phyloP scores from a whole-genome alignment of 2,329 filamentous ascomycete genomes.

The Fusarium sp. region DNA sequence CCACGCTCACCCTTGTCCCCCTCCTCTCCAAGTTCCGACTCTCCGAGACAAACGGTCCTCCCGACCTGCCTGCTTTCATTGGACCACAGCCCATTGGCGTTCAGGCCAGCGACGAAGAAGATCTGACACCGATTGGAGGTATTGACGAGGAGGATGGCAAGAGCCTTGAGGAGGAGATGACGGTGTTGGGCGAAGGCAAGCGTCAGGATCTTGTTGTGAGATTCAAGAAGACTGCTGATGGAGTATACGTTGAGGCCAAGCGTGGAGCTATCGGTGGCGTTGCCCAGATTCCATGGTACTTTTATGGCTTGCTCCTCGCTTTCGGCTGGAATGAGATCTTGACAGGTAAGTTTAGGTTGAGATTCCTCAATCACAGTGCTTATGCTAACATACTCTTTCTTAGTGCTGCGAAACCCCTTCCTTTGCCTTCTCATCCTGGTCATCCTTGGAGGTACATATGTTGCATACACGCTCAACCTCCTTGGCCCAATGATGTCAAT shows the following conservation, averaged over 20 bases:
- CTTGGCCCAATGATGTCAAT: constrained; percentile 97
- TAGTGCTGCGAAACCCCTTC: constrained; percentile 91
- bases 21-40: constrained; percentile 87
- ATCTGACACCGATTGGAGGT: constrained; percentile 87
- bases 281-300: constrained; percentile 92
- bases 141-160: constrained; percentile 95
- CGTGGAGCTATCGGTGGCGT: constrained; percentile 95
- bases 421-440: constrained; percentile 92
- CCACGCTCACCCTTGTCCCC: constrained; percentile 89
- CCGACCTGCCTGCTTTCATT: constrained; percentile 86
- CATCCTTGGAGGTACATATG: constrained; percentile 79
- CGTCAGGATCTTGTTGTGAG: constrained; percentile 90
- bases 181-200: constrained; percentile 89
- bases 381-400: constrained; percentile 20
- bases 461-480: constrained; percentile 93
- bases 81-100: constrained; percentile 79
- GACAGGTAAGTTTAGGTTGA: constrained; percentile 72
- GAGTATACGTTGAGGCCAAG: constrained; percentile 98
- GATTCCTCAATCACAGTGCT: background rate
- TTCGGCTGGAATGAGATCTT: constrained; percentile 99
- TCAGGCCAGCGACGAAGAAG: constrained; percentile 88
- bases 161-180: constrained; percentile 96
- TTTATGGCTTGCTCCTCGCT: constrained; percentile 88
- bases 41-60: constrained; percentile 76
- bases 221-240: constrained; percentile 98